These are phyloP conservation scores for Coemansia sp. DNA, from an alignment of 192 early-diverging fungal genomes.

Conservation along the genomic window DNA sequence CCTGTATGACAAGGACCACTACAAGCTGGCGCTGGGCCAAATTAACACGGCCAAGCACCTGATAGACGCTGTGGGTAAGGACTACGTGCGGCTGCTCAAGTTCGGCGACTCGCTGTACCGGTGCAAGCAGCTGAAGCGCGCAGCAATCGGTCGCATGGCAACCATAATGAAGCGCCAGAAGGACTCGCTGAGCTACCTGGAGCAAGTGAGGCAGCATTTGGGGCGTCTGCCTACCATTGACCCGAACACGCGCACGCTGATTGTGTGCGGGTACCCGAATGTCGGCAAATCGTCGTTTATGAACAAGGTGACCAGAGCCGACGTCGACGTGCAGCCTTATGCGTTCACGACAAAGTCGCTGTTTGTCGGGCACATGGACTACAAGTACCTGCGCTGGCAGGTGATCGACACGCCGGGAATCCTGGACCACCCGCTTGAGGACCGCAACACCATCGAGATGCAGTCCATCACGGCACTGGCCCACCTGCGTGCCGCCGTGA, in stretches of 20 bases:
- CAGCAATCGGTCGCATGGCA: slow-evolving; percentile 99
- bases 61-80: slow-evolving; percentile 96
- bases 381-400: slow-evolving; percentile 99
- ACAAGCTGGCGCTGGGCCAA: slow-evolving; percentile 98
- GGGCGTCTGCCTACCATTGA: slow-evolving; percentile 98
- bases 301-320: slow-evolving; percentile 98
- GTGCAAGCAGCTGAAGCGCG: slow-evolving; percentile 98
- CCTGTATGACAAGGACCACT: slow-evolving; percentile 99
- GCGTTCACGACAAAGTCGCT: slow-evolving; percentile 99
- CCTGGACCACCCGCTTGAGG: slow-evolving; percentile 98
- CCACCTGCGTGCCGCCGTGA: slow-evolving; percentile 90
- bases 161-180: slow-evolving; percentile 99
- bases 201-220: slow-evolving; percentile 99
- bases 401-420: slow-evolving; percentile 99
- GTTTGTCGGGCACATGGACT: slow-evolving; percentile 99
- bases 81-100: slow-evolving; percentile 95
- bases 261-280: slow-evolving; percentile 99
- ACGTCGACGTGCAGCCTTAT: slow-evolving; percentile 99
- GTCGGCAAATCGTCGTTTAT: slow-evolving; percentile 98
- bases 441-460: slow-evolving; percentile 99
- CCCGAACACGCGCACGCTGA: slow-evolving; percentile 98
- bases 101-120: slow-evolving; percentile 99
- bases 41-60: slow-evolving; percentile 97
- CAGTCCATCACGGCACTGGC: slow-evolving; percentile 99
- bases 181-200: slow-evolving; percentile 93